Evolutionary conservation across 306 rosid species (phyloP).

Genomic region (Acmispon strigosus): DNA sequence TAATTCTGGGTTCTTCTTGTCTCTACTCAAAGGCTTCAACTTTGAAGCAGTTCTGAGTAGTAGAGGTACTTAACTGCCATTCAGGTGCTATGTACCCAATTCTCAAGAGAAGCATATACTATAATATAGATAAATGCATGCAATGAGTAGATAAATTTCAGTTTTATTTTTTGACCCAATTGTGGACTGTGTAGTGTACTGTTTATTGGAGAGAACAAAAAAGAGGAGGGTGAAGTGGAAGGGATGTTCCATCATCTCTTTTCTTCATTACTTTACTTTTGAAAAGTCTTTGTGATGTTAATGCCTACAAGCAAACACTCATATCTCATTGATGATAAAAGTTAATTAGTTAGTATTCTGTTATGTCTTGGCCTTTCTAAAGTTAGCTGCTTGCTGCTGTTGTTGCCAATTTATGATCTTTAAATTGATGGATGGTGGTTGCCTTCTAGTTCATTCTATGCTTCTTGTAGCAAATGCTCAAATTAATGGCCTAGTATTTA

Average conservation of each 20-base stretch:
- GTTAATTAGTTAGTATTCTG: conserved; percentile 28
- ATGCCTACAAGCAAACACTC: not conserved
- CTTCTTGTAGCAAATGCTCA: conserved; percentile 32
- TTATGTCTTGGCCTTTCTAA: conserved; percentile 25
- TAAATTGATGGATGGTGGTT: conserved; percentile 20
- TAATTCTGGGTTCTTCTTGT: not conserved
- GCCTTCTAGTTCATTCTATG: conserved; percentile 24
- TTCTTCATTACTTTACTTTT: not conserved
- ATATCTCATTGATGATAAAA: not conserved
- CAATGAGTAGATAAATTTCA: not conserved
- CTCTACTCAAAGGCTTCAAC: not conserved
- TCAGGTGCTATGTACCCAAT: not conserved
- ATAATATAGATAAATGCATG: not conserved
- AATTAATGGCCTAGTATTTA: conserved; percentile 24
- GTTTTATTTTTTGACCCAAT: too few species aligned
- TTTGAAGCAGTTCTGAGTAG: not conserved
- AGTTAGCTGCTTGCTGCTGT: conserved; percentile 41
- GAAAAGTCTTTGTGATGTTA: not conserved
- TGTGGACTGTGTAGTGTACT: not conserved
- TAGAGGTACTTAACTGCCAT: not conserved
- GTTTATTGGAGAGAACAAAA: not conserved
- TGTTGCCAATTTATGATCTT: conserved; percentile 24
- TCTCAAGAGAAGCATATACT: not conserved
- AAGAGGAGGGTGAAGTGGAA: conserved; percentile 3
- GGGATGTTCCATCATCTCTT: not conserved